A percentile compares a stretch with the other conserved stretches of the same genome.
Evolutionary conservation across 495 filamentous ascomycete species (phyloP).

Genomic region (Trichoderma reesei): DNA sequence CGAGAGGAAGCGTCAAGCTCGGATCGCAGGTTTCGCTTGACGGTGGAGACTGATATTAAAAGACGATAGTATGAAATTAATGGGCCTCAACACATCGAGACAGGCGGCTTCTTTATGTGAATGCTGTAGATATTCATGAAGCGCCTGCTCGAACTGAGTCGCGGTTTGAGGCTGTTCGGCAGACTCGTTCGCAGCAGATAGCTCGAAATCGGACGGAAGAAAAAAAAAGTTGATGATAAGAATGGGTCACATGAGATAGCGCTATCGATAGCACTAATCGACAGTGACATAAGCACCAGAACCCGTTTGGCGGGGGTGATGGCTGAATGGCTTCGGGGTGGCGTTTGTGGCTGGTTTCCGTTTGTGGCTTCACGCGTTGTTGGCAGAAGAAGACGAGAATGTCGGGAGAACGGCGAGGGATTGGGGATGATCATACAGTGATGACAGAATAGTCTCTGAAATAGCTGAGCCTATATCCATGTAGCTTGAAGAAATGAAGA

Average conservation of each 20-base stretch:
- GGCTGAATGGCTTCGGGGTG: neutral
- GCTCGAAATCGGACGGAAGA: neutral
- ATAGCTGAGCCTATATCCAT: too few relatives aligned
- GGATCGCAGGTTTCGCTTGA: slow-evolving; percentile 1
- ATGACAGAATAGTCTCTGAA: too few relatives aligned
- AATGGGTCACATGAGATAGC: slow-evolving; percentile 3
- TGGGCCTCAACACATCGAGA: neutral
- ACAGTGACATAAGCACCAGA: slow-evolving; percentile 3
- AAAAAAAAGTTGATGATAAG: slow-evolving; percentile 8
- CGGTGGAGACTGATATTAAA: neutral
- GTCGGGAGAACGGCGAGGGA: too few relatives aligned
- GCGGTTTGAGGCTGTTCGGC: neutral
- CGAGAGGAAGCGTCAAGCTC: neutral
- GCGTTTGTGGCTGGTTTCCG: neutral
- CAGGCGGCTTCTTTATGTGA: neutral
- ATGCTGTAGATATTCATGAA: neutral
- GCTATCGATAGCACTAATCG: neutral
- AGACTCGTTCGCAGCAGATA: neutral
- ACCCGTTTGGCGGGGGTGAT: too few relatives aligned
- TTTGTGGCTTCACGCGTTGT: neutral
- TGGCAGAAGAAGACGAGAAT: too few relatives aligned
- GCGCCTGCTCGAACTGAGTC: neutral
- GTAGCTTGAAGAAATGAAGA: too few relatives aligned
- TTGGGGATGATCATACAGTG: too few relatives aligned
- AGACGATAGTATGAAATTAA: neutral